These are phyloP conservation scores for Barbatosphaeria neglecta DNA, from an alignment of 495 filamentous ascomycete species.

Conservation along the genomic window DNA sequence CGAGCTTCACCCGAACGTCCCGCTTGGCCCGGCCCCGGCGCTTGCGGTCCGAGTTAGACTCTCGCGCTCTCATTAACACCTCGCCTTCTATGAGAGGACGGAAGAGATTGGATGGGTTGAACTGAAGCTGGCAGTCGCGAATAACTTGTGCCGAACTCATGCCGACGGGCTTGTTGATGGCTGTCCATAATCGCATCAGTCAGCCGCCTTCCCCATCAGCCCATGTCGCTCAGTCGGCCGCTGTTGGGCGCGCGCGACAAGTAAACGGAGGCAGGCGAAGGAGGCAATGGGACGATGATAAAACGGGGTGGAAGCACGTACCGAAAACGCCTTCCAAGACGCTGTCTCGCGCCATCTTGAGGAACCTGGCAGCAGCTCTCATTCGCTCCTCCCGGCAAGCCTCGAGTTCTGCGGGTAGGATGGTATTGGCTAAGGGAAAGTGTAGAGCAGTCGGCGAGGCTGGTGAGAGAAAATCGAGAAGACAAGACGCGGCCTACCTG, in stretches of 20 bases:
- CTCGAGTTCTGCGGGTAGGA: too few relatives aligned
- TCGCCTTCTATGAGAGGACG: constrained; percentile 58
- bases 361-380: constrained; percentile 7
- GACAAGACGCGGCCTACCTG: too few relatives aligned
- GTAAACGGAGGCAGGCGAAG: background rate
- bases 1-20: constrained; percentile 72
- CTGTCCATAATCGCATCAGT: constrained; percentile 28
- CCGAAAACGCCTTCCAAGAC: constrained; percentile 68
- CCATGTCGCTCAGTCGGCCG: background rate
- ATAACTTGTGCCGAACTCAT: constrained; percentile 80
- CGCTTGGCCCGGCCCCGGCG: constrained; percentile 40
- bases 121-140: constrained; percentile 66
- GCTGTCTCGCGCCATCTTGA: constrained; percentile 45
- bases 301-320: constrained; percentile 14
- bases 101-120: constrained; percentile 73
- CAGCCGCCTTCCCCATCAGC: too few relatives aligned
- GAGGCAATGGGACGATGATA: too few relatives aligned
- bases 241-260: background rate
- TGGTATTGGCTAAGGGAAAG: background rate
- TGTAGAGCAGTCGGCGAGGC: background rate
- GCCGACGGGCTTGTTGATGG: constrained; percentile 82
- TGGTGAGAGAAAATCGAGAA: too few relatives aligned
- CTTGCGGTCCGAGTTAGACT: constrained; percentile 43
- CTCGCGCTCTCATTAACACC: constrained; percentile 30
- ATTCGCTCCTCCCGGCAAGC: constrained; percentile 7